Base-by-base conservation (phyloP, 139 green algal species). In the Picochlorum sp. region DNA sequence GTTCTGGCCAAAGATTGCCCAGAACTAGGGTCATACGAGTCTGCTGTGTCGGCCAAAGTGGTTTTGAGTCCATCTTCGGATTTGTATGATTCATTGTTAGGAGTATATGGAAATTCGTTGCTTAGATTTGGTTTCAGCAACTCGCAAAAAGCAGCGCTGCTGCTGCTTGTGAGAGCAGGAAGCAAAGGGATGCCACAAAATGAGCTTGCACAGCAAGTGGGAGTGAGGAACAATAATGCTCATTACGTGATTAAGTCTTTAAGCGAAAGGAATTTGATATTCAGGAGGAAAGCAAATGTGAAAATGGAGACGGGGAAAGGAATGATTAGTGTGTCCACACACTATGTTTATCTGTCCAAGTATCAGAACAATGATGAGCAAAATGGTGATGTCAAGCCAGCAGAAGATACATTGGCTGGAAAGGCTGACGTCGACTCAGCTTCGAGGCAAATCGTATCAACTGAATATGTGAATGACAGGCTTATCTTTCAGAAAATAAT, bases 231-330 rank as follows among this genome's bases (percentile, higher is more conserved):
- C 55, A 57, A 77, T 32, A 88, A 88, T 68, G 88, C 82, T 55
- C 82, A 72, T 47, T 88, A 85, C 43, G 68, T 86, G 4, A 55
- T 82, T 13, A 84, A 85, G 67, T 52, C 67, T 37, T 60, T 84
- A 59, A 68, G 78, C 55, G 63, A 69, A 36, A 67, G 78, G 4
- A 64, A 70, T 14, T 64, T 82, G 33, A 55, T 83, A 16, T 56
- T 68, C 16, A 75, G 73, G 56, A 74, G 70, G 39, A 60, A 76
- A 24, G 20, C 7, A 14, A 13, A 14, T 53, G 44, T 32, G 22
- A 29, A 32, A 24, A 31, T 24, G 30, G 20, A 53, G 9, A 20
- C 20, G 14, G 7, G 12, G 4, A 32, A 30, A 10, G 20, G 22
- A 10, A 10, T 14, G 10, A n/a, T 41, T 41, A n/a, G 10, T 16